These are phyloP conservation scores for Ophiostoma perfectum DNA, from an alignment of 2,329 filamentous ascomycete genomes.

Conservation along the genomic window DNA sequence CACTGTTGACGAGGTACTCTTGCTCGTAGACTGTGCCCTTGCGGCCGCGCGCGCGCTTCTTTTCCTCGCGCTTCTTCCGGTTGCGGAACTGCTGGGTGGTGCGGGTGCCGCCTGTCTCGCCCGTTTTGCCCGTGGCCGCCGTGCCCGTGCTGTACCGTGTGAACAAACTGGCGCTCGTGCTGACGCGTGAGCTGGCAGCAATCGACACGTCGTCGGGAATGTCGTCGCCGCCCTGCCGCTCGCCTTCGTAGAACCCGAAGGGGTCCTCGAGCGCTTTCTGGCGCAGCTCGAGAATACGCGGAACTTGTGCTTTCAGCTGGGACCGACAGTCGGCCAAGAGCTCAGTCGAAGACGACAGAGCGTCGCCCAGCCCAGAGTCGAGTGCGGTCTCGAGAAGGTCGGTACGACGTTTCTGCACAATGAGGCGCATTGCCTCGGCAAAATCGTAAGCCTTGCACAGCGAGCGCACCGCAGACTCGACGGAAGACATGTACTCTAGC, in stretches of 20 bases:
- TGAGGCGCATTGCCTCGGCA: conserved; percentile 77
- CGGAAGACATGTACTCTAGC: conserved; percentile 70
- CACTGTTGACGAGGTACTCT: conserved; percentile 88
- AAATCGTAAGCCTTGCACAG: conserved; percentile 87
- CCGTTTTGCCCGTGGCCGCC: conserved; percentile 42
- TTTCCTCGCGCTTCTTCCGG: conserved; percentile 75
- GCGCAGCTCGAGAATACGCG: conserved; percentile 76
- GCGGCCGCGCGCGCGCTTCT: conserved; percentile 88
- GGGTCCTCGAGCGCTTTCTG: conserved; percentile 78
- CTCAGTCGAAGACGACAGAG: conserved; percentile 77
- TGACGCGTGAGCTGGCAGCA: conserved; percentile 72
- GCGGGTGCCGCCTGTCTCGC: conserved; percentile 22
- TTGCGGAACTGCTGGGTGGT: conserved; percentile 60
- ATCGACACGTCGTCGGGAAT: conserved; percentile 85
- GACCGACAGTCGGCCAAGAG: conserved; percentile 87
- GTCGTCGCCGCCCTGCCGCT: conserved; percentile 46
- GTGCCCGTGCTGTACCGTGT: conserved; percentile 80
- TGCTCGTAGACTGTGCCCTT: conserved; percentile 98
- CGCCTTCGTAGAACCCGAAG: conserved; percentile 80
- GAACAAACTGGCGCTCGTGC: conserved; percentile 82
- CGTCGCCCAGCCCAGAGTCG: conserved; percentile 73
- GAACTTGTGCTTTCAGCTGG: conserved; percentile 78
- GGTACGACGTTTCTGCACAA: conserved; percentile 56
- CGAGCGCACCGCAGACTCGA: conserved; percentile 64
- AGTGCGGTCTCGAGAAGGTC: conserved; percentile 62